A percentile compares a stretch with the other conserved stretches of the same genome.
Conservation (phyloP, 2,329 filamentous ascomycete species). For the Colletotrichum liaoningense region DNA sequence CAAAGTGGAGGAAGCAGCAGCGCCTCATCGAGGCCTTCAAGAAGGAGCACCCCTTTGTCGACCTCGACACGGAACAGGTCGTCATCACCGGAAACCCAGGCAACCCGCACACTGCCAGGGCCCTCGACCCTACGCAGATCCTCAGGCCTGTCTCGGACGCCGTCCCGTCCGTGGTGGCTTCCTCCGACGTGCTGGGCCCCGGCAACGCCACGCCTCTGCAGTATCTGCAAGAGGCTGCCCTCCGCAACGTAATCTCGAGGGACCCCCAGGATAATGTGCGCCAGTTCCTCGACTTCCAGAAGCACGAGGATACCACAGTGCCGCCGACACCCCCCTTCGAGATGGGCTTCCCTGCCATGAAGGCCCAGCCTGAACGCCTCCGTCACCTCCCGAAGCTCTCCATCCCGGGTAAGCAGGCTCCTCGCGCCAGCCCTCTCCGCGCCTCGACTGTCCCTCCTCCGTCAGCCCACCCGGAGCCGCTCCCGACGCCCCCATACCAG, state of each 20-base stretch:
- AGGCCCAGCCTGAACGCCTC: constrained; percentile 64
- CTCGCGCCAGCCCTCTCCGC: constrained; percentile 42
- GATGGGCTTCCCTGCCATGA: constrained; percentile 60
- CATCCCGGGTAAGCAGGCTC: constrained; percentile 59
- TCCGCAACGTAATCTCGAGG: constrained; percentile 75
- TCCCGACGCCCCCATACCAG: constrained; percentile 36
- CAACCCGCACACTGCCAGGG: constrained; percentile 74
- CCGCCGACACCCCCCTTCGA: constrained; percentile 78
- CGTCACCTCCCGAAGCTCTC: constrained; percentile 71
- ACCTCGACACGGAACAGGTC: constrained; percentile 73
- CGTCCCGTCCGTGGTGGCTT: constrained; percentile 86
- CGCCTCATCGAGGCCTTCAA: constrained; percentile 80
- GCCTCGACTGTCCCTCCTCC: constrained; percentile 44
- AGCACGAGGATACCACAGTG: constrained; percentile 67
- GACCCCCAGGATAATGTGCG: constrained; percentile 94
- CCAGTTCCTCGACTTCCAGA: constrained; percentile 90
- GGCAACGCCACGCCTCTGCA: constrained; percentile 71
- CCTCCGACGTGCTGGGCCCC: constrained; percentile 88
- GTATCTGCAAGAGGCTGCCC: constrained; percentile 78
- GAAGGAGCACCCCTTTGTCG: constrained; percentile 77
- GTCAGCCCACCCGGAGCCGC: constrained; percentile 40
- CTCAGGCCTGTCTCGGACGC: constrained; percentile 79
- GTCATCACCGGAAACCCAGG: constrained; percentile 84
- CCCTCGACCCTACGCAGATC: constrained; percentile 65
- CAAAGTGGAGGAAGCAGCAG: constrained; percentile 85